Base-by-base conservation (phyloP, 2,329 filamentous ascomycete genomes). In the Sclerotiophoma versabilis region DNA sequence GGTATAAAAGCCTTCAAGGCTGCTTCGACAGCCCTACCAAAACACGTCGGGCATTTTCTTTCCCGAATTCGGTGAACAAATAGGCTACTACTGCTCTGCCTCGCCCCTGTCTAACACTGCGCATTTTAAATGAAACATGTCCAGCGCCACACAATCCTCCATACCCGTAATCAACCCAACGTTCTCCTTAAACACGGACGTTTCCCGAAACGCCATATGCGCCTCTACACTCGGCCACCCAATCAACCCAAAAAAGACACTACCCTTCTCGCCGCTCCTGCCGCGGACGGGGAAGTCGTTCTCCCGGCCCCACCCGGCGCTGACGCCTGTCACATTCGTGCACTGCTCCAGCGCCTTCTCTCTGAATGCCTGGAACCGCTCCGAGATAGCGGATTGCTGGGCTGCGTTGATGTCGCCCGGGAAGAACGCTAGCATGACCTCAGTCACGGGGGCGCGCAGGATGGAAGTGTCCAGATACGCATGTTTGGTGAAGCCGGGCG, bases 401-500 rank as follows among this genome's bases (percentile, higher is more conserved):
- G n/a, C n/a, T 25, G 11, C 23, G n/a, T 26, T 34, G 23, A 38
- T 38, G 2, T 38, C 25, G 10, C 43, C 11, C 2, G 48, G 36
- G 23, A 57, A 52, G 22, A 39, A 52, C 10, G 14, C 14, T 7
- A 45, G 15, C 19, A 52, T 14, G 7, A 52, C 33, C 15, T 48
- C 22, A 10, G 48, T 37, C 2, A 49, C 26, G 11, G 54, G 43
- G 12, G 25, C 20, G 4, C 5, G 3, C 10, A 57, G 25, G 4
- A 33, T 25, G n/a, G 10, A n/a, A 7, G 45, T 33, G 4, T 22
- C 9, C 14, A 49, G 30, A 22, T n/a, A 9, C 6, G 49, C 15
- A 30, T 58, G 50, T 32, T 58, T 58, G 20, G 55, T 51, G 27
- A 58, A 58, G 10, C 42, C 42, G 11, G 34, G 32, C 8, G 45